Percentiles rank a stretch among this genome's conserved stretches.
Conservation (phyloP, 1,139 yeast genomes). For the Hemisphaericaspora lyxosophila region DNA sequence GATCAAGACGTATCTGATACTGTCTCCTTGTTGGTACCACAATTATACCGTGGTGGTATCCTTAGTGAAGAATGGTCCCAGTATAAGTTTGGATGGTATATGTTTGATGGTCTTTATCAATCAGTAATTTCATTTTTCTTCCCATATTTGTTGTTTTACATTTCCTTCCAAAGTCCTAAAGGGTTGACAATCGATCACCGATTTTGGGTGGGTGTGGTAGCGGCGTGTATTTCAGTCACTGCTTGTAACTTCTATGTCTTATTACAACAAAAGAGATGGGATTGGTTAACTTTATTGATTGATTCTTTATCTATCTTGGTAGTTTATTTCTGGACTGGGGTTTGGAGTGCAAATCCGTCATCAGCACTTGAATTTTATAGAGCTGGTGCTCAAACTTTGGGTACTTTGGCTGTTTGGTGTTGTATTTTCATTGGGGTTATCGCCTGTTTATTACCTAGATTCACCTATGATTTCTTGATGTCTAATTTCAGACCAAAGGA, state of each 20-base stretch:
- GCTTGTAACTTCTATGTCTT: slow-evolving; percentile 55
- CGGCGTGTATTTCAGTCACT: slow-evolving; percentile 48
- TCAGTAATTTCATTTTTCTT: slow-evolving; percentile 56
- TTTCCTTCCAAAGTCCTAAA: slow-evolving; percentile 45
- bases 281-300: slow-evolving; percentile 53
- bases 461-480: slow-evolving; percentile 47
- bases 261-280: slow-evolving; percentile 61
- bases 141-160: slow-evolving; percentile 51
- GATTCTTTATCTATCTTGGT: slow-evolving; percentile 49
- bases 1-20: slow-evolving; percentile 65
- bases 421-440: slow-evolving; percentile 48
- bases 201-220: slow-evolving; percentile 57
- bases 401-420: slow-evolving; percentile 55
- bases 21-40: slow-evolving; percentile 58
- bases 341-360: slow-evolving; percentile 49
- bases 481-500: slow-evolving; percentile 52
- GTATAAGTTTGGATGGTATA: slow-evolving; percentile 52
- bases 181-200: slow-evolving; percentile 58
- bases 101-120: slow-evolving; percentile 61
- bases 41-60: slow-evolving; percentile 55
- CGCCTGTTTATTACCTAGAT: slow-evolving; percentile 52
- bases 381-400: slow-evolving; percentile 56
- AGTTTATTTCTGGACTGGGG: slow-evolving; percentile 64
- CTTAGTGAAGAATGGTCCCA: slow-evolving; percentile 55
- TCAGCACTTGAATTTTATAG: slow-evolving; percentile 49